phyloP scores from a whole-genome alignment of 305 asterid species.

The Solanum hybrid region DNA sequence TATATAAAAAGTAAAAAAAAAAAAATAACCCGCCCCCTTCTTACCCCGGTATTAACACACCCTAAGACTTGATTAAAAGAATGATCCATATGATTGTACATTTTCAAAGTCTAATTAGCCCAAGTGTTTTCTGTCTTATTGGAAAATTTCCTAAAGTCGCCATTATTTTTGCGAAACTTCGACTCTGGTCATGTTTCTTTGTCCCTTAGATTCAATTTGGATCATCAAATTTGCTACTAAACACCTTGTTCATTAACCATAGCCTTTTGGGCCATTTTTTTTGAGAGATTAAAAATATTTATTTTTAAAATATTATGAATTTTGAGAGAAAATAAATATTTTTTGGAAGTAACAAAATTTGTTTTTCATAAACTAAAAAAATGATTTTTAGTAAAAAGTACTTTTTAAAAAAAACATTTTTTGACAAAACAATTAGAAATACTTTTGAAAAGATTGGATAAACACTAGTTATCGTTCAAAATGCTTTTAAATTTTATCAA shows the following conservation, averaged over 20 bases:
- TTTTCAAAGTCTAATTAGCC: background rate
- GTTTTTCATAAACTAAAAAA: background rate
- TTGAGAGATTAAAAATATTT: background rate
- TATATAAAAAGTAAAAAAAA: no score
- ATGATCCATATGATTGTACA: background rate
- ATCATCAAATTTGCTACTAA: background rate
- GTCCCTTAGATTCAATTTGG: background rate
- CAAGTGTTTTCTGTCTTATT: background rate
- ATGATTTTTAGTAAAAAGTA: background rate
- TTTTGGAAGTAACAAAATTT: background rate
- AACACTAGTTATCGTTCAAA: background rate
- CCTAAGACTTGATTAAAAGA: background rate
- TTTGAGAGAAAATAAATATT: background rate
- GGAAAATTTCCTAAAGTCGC: background rate
- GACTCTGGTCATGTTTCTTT: background rate
- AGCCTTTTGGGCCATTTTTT: background rate
- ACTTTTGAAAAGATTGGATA: background rate
- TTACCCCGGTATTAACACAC: background rate
- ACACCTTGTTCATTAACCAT: background rate
- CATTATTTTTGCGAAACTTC: background rate
- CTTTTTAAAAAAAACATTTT: background rate
- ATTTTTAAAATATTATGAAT: background rate
- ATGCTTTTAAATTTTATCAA: background rate
- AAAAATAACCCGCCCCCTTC: background rate
- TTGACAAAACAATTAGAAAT: background rate